Evolutionary conservation across 2,329 filamentous ascomycete species (phyloP), one percentile per base, ranked within the genome.

Genomic region (Stachybotrys echinatus): DNA sequence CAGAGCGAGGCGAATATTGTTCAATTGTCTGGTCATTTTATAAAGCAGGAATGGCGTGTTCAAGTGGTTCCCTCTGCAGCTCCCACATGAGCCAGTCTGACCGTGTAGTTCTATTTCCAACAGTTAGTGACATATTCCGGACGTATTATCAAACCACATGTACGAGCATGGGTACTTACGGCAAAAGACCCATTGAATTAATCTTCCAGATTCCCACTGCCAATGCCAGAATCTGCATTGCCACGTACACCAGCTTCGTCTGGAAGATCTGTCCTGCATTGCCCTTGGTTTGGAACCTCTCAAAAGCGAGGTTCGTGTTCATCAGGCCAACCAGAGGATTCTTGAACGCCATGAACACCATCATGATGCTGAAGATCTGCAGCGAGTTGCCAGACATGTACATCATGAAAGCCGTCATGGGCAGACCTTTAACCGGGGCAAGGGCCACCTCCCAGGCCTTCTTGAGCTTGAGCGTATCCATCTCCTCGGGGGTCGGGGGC

Each of bases 391-490:
- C 94, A 27, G 92, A 95, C 94, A 99, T 99, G 80, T 99, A 99
- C 91, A 97, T 97, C 85, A 96, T 96, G 68, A 99, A 92, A 55
- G 87, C 92, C 50, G 95, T 97, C 94, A 99, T 99, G 51, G 94
- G 94, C 44, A 99, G 78, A 66, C 87, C 85, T 75, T 99, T 99
- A 54, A 94, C 87, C 1, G 94, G 94, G 2, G 87, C 92, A 45
- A 99, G 83, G 40, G 94, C 92, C 42, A 99, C 82, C 71, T 99
- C 94, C 94, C 94, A 99, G 0, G 94, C 94, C 70, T 99, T 99
- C 74, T 99, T 99, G 61, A 99, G 76, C 77, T 97, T 97, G 55
- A 99, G 77, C 20, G 87, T 91, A 68, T 97, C 92, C 79, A 92
- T 96, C 72, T 97, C 92, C 61, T 88, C 88, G 57, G 85, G 70